A percentile compares a stretch with the other conserved stretches of the same genome.
phyloP scores from a whole-genome alignment of 2,329 filamentous ascomycete species.

The Orbilia oligospora region DNA sequence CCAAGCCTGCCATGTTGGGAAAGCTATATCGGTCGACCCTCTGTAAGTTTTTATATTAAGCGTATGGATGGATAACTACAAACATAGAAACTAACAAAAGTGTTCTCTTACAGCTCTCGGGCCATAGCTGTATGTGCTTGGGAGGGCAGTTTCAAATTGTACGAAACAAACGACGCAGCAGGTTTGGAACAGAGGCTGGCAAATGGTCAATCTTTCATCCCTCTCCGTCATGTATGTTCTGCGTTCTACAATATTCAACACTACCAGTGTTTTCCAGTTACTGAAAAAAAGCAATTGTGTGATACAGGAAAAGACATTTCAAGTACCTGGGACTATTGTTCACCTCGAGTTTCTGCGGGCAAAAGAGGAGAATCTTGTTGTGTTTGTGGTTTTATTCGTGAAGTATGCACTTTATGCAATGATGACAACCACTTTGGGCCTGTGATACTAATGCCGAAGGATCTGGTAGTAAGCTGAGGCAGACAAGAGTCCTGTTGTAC shows the following conservation, averaged over 20 bases:
- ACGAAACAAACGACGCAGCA: slow-evolving; percentile 58
- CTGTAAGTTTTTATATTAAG: slow-evolving; percentile 70
- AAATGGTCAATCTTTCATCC: slow-evolving; percentile 66
- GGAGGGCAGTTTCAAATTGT: slow-evolving; percentile 63
- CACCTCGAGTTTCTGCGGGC: slow-evolving; percentile 50
- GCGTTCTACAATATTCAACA: neutral
- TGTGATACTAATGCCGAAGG: slow-evolving; percentile 12
- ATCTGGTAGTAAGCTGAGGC: slow-evolving; percentile 66
- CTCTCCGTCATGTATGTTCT: slow-evolving; percentile 54
- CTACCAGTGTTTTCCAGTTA: neutral
- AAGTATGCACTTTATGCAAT: slow-evolving; percentile 28
- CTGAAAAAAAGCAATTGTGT: slow-evolving; percentile 28
- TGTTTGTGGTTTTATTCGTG: slow-evolving; percentile 50
- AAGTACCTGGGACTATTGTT: slow-evolving; percentile 51
- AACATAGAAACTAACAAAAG: slow-evolving; percentile 1
- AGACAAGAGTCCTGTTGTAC: slow-evolving; percentile 73
- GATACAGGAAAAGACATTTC: slow-evolving; percentile 56
- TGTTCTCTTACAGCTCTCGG: slow-evolving; percentile 63
- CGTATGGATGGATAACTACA: neutral
- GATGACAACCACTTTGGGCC: slow-evolving; percentile 5
- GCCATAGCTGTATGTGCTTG: slow-evolving; percentile 64
- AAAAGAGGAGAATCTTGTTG: slow-evolving; percentile 40
- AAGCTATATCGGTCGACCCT: slow-evolving; percentile 83
- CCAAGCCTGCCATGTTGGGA: slow-evolving; percentile 72
- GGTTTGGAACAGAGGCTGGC: slow-evolving; percentile 39